A percentile compares a stretch with the other conserved stretches of the same genome.
phyloP scores from a whole-genome alignment of 768 basidiomycete genomes.

The Podaxis carcinomalis region DNA sequence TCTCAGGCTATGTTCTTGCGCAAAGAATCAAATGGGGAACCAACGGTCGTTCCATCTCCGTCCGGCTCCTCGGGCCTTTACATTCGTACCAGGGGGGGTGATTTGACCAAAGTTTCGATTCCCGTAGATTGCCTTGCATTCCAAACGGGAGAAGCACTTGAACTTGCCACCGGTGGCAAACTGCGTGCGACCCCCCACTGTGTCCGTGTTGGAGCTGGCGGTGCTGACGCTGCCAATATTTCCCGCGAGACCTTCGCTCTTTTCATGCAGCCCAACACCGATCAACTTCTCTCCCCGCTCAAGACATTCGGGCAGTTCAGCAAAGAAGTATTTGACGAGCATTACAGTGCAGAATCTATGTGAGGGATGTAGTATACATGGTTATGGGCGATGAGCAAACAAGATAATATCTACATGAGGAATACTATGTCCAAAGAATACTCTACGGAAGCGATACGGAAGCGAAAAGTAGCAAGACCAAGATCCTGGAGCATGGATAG shows the following conservation, averaged over 20 bases:
- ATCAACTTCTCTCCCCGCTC: slow-evolving; percentile 62
- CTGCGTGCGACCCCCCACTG: slow-evolving; percentile 94
- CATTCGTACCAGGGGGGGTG: slow-evolving; percentile 80
- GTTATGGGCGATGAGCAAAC: background rate
- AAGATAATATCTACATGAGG: slow-evolving; percentile 1
- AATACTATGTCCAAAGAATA: background rate
- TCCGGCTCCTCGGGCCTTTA: slow-evolving; percentile 82
- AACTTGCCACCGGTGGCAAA: slow-evolving; percentile 77
- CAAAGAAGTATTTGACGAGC: slow-evolving; percentile 68
- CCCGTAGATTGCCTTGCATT: slow-evolving; percentile 86
- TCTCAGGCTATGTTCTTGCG: slow-evolving; percentile 79
- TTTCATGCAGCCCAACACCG: slow-evolving; percentile 86
- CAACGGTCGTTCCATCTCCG: slow-evolving; percentile 57
- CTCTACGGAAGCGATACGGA: background rate
- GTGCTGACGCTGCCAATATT: slow-evolving; percentile 41
- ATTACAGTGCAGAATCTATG: slow-evolving; percentile 33
- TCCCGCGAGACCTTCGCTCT: slow-evolving; percentile 86
- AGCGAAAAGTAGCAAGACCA: background rate
- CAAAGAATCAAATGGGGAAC: slow-evolving; percentile 35
- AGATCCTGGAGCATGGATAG: background rate
- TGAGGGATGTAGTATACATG: slow-evolving; percentile 19
- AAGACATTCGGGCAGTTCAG: slow-evolving; percentile 91
- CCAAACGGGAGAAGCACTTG: slow-evolving; percentile 95
- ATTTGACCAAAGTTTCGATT: slow-evolving; percentile 80
- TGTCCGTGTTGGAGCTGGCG: slow-evolving; percentile 64